Evolutionary conservation across 805 yeast genomes (phyloP), one percentile per base, ranked within the genome.

Genomic region (Phaffomyces antillensis): DNA sequence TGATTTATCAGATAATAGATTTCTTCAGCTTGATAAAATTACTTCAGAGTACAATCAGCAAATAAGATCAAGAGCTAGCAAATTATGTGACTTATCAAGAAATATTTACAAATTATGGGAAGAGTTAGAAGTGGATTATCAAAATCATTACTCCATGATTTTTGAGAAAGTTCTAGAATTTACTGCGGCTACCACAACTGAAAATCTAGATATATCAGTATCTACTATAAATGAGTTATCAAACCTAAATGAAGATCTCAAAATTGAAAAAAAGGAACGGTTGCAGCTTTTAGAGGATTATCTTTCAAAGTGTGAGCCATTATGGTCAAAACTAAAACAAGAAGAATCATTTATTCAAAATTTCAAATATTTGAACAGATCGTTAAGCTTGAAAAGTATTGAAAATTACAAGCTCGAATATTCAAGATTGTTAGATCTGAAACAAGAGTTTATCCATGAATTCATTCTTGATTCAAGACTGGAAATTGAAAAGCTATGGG

Each of bases 401-500:
- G 53, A 62, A 16, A 75, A 74, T 23, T 76, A 81, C 48, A 71
- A 76, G 42, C 50, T 52, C 25, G 89, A 88, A 52, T 59, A 83
- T 42, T 68, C 69, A 16, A 71, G 85, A 44, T 68, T 90, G 25
- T 72, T 75, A 39, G 63, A 68, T 25, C 76, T 79, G 61, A 79
- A 91, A 52, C 73, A 79, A 26, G 72, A 77, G 45, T 75, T 76
- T 51, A 77, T 90, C 18, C 81, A 84, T 42, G 76, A 77, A 18
- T 81, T 90, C 48, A 83, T 90, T 12, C 56, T 66, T 7, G 84
- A 79, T 39, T 70, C 84, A 2, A 71, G 91, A 60, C 54, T 57
- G 2, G 76, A 77, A 45, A 82, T 90, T 11, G 71, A 70, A 36
- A 73, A 68, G 4, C 64, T 76, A 11, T 89, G 96, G 90, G 67